Conservation (phyloP, 1,139 yeast genomes). For the Saccharomyces hybrid region DNA sequence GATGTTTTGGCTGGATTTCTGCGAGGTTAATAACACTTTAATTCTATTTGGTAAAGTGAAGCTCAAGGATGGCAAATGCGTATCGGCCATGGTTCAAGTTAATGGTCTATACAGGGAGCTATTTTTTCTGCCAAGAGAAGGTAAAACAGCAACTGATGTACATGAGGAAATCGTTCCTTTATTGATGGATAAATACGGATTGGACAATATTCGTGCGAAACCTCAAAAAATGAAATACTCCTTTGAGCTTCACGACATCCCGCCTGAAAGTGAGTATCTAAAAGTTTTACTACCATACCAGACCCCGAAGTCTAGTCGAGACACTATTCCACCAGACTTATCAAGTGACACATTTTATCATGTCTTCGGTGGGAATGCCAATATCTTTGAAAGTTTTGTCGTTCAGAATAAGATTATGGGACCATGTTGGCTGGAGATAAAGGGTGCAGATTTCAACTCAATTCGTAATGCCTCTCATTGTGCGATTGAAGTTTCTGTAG, state of each 20-base stretch:
- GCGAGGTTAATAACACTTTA: slow-evolving; percentile 64
- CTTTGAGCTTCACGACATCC: slow-evolving; percentile 75
- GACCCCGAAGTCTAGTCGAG: slow-evolving; percentile 45
- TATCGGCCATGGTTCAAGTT: slow-evolving; percentile 74
- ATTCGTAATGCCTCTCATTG: slow-evolving; percentile 73
- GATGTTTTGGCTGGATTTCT: slow-evolving; percentile 87
- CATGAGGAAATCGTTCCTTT: slow-evolving; percentile 68
- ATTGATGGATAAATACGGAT: slow-evolving; percentile 54
- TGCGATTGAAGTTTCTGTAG: slow-evolving; percentile 60
- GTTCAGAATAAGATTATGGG: slow-evolving; percentile 85
- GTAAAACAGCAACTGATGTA: slow-evolving; percentile 53
- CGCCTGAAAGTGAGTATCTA: slow-evolving; percentile 72
- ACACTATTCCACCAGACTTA: slow-evolving; percentile 51
- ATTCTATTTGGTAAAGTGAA: slow-evolving; percentile 77
- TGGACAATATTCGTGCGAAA: slow-evolving; percentile 58
- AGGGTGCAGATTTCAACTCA: slow-evolving; percentile 52
- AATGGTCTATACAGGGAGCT: slow-evolving; percentile 65
- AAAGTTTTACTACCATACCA: slow-evolving; percentile 69
- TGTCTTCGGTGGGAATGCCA: slow-evolving; percentile 72
- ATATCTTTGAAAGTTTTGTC: slow-evolving; percentile 79
- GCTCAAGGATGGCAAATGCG: slow-evolving; percentile 48
- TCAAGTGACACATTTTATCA: slow-evolving; percentile 71
- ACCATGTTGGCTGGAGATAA: slow-evolving; percentile 88
- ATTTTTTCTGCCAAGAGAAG: slow-evolving; percentile 65
- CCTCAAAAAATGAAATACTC: slow-evolving; percentile 76